These are phyloP conservation scores for Zanthoxylum bungeanum DNA, from an alignment of 345 rosid genomes.

Conservation along the genomic window DNA sequence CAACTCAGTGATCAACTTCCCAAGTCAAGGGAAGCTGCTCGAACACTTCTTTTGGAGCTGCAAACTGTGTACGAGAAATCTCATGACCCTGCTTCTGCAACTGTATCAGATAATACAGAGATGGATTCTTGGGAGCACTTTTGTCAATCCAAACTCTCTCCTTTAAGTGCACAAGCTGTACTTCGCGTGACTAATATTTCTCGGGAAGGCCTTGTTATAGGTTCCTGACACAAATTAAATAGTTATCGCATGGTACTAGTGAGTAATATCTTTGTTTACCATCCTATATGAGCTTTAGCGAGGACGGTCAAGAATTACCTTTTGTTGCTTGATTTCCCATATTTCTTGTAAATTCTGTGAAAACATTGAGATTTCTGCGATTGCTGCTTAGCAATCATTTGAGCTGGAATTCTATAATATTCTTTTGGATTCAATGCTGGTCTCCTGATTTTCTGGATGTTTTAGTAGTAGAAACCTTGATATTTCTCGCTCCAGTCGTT, in stretches of 20 bases:
- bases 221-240: conserved; percentile 53
- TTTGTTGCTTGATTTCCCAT: conserved; percentile 12
- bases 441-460: no score
- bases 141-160: conserved; percentile 77
- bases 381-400: conserved; percentile 28
- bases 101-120: conserved; percentile 43
- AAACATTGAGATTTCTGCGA: conserved; percentile 20
- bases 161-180: conserved; percentile 85
- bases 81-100: conserved; percentile 24
- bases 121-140: conserved; percentile 70
- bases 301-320: conserved; percentile 20
- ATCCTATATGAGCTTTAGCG: conserved; percentile 21
- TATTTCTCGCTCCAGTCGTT: neutral
- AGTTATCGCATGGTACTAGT: conserved; percentile 17
- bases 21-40: conserved; percentile 92
- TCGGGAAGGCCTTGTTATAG: conserved; percentile 52
- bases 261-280: conserved; percentile 23
- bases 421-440: conserved; percentile 17
- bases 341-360: conserved; percentile 43
- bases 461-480: neutral
- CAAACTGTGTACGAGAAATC: conserved; percentile 69
- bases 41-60: conserved; percentile 74
- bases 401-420: conserved; percentile 26
- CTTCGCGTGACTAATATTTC: conserved; percentile 74
- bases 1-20: conserved; percentile 96